Evolutionary conservation across 225 moss, liverwort and hornwort species (phyloP).

Genomic region (Marchantia polymorpha): DNA sequence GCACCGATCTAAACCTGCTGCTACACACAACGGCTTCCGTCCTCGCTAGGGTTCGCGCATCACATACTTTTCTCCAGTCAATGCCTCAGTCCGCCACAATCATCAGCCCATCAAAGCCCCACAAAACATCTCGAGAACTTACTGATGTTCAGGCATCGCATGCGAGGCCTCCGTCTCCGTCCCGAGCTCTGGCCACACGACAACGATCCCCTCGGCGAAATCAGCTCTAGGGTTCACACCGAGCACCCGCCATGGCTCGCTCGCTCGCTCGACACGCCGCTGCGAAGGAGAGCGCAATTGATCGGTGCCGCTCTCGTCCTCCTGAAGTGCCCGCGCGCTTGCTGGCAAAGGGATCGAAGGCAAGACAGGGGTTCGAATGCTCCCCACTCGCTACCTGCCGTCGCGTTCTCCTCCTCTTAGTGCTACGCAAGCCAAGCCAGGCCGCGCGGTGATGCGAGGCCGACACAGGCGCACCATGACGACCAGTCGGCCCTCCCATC

Average conservation of each 20-base stretch:
- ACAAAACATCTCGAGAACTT: background rate
- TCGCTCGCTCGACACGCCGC: background rate
- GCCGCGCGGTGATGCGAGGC: too few relatives aligned
- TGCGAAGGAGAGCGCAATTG: background rate
- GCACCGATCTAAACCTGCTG: background rate
- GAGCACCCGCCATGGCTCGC: slow-evolving; percentile 3
- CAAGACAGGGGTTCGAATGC: background rate
- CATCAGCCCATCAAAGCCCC: background rate
- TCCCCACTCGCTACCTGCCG: background rate
- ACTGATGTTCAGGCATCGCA: background rate
- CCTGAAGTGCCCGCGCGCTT: background rate
- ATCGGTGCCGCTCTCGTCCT: background rate
- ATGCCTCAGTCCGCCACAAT: background rate
- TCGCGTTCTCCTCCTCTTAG: background rate
- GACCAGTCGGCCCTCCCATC: background rate
- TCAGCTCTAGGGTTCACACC: background rate
- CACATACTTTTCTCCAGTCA: background rate
- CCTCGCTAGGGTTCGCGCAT: background rate
- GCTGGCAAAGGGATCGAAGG: too few relatives aligned
- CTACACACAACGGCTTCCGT: background rate
- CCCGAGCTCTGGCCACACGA: background rate
- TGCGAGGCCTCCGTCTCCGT: too few relatives aligned
- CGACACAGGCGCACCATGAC: too few relatives aligned
- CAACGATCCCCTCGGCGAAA: background rate
- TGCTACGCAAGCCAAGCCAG: too few relatives aligned